Evolutionary conservation across 352 stramenopile genomes (phyloP).

Genomic region (Globisporangium okanoganense): DNA sequence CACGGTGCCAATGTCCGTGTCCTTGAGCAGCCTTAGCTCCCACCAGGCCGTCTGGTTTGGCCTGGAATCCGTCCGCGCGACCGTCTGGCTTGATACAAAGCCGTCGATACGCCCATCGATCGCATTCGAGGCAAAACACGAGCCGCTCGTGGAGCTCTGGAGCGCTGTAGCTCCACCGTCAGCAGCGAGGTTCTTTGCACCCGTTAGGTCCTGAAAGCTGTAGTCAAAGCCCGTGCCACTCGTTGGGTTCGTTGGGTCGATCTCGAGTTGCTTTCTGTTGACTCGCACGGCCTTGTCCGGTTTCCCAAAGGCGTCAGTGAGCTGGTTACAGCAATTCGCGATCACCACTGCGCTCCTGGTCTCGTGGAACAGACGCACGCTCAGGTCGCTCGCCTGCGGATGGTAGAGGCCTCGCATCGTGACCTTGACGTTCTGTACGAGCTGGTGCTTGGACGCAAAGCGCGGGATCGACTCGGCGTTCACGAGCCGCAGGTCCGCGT

Average conservation of each 20-base stretch:
- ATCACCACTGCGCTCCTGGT: constrained; percentile 36
- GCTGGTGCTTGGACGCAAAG: constrained; percentile 58
- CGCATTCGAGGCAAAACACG: constrained; percentile 47
- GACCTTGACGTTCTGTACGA: constrained; percentile 46
- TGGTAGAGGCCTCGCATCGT: constrained; percentile 67
- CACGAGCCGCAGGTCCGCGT: constrained; percentile 39
- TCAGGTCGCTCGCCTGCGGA: constrained; percentile 48
- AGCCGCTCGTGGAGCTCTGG: constrained; percentile 65
- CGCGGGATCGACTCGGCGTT: constrained; percentile 25
- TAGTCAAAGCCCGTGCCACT: constrained; percentile 74
- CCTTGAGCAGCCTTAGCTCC: constrained; percentile 52
- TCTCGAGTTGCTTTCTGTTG: constrained; percentile 39
- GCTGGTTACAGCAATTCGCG: constrained; percentile 28
- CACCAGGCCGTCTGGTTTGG: constrained; percentile 49
- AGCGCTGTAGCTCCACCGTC: constrained; percentile 44
- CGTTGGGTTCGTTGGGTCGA: constrained; percentile 39
- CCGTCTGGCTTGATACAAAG: constrained; percentile 34
- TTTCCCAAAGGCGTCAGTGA: constrained; percentile 36
- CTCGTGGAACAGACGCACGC: constrained; percentile 47
- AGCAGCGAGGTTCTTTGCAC: constrained; percentile 45
- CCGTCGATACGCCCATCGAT: constrained; percentile 60
- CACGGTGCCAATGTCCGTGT: constrained; percentile 48
- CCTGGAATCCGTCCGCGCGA: constrained; percentile 40
- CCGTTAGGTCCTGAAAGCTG: constrained; percentile 49
- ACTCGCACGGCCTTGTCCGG: constrained; percentile 35